Percentiles rank a stretch among this genome's conserved stretches.
Conservation (phyloP, 495 filamentous ascomycete species). For the Neurospora sp. region DNA sequence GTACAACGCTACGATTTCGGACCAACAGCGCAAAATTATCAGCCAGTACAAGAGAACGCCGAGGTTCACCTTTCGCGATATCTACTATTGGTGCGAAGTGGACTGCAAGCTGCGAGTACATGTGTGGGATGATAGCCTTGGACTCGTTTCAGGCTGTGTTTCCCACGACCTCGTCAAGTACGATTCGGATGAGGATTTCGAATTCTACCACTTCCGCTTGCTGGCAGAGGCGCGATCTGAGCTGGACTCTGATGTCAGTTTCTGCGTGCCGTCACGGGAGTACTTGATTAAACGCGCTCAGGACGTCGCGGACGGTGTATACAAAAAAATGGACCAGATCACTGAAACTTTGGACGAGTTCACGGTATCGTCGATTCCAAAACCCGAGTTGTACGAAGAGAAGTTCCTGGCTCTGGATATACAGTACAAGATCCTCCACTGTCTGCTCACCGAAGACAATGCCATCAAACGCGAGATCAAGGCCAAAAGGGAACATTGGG, state of each 20-base stretch:
- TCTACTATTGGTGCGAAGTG: no score
- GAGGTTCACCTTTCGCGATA: no score
- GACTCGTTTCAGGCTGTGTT: not conserved
- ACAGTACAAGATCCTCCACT: not conserved
- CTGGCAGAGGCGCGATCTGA: no score
- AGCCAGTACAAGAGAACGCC: no score
- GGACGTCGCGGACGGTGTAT: no score
- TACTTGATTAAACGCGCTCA: no score
- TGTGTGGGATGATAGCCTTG: not conserved
- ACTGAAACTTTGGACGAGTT: no score
- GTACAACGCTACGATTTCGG: not conserved
- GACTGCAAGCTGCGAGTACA: not conserved
- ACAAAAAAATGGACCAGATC: not conserved
- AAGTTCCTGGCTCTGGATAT: not conserved
- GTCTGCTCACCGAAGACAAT: not conserved
- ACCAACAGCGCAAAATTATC: not conserved
- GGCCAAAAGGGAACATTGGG: not conserved
- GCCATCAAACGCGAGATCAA: not conserved
- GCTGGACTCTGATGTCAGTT: no score
- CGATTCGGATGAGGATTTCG: no score
- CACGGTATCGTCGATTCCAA: no score
- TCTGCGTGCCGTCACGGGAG: no score
- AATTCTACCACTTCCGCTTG: no score
- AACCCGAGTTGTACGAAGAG: not conserved
- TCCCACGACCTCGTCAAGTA: not conserved